Base-by-base conservation (phyloP, 2,329 filamentous ascomycete species). In the Leptosphaerulina australis region DNA sequence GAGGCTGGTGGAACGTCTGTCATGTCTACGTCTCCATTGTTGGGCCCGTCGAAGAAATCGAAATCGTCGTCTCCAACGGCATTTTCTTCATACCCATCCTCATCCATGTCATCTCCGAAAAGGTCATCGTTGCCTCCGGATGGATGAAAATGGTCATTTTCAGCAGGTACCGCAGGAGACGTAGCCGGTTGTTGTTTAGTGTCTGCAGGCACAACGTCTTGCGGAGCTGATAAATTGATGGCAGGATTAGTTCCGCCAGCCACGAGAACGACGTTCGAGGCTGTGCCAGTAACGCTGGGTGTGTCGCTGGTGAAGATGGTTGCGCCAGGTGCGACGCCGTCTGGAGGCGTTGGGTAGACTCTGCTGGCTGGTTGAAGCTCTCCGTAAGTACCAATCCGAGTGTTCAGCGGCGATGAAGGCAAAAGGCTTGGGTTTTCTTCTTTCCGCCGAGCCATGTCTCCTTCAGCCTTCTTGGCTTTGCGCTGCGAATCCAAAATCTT, bases 1-100 rank as follows among this genome's bases (percentile, higher is more conserved):
- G 61, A 48, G 2, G 53, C 28, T 4, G 53, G 34, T 7, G 62
- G 54, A 8, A 62, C 66, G 38, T 71, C 69, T 12, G 63, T 35
- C 65, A 74, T 71, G 18, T 69, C 64, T 17, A 68, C 55, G 21
- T 71, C 69, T n/a, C 68, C 71, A 31, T 69, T 75, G 36, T 74
- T 76, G 2, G 79, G 79, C 53, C 88, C 85, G 62, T 93, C 88
- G 60, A 93, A 93, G 70, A 92, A 93, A 67, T 83, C 90, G 68
- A 93, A 93, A 65, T 94, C 90, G 5, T 85, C 88, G 60, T 94
- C 90, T 1, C 87, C 91, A n/a, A 93, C 77, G n/a, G 76, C 83
- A 55, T 84, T 81, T n/a, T 85, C 83, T n/a, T 81, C 85, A 71
- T 90, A 90, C 59, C 87, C 82, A 58, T 90, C 86, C 7, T 81